A percentile compares a stretch with the other conserved stretches of the same genome.
Conservation (phyloP, 345 rosid species). For the Nasturtium officinale region DNA sequence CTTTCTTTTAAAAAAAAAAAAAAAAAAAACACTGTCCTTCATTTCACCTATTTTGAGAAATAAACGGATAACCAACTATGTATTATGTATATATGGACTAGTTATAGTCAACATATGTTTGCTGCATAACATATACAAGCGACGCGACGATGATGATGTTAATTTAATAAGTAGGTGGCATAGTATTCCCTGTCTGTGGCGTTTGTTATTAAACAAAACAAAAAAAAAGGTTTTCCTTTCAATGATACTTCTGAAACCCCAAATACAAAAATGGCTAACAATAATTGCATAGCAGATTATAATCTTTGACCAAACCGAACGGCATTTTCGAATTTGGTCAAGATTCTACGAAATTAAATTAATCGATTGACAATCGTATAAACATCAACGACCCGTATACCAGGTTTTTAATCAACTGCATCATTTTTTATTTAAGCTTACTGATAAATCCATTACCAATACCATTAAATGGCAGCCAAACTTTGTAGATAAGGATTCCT, state of each 20-base stretch:
- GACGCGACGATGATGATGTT: conserved; percentile 9
- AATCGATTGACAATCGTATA: background rate
- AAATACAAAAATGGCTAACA: conserved; percentile 20
- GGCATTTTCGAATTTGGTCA: conserved; percentile 13
- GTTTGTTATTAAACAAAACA: background rate
- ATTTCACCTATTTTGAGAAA: background rate
- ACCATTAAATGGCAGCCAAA: conserved; percentile 19
- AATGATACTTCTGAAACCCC: conserved; percentile 9
- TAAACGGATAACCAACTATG: background rate
- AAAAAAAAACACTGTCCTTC: background rate
- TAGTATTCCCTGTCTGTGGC: conserved; percentile 41
- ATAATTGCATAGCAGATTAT: conserved; percentile 24
- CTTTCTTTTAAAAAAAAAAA: no score
- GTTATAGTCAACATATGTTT: background rate
- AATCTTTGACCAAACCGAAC: conserved; percentile 24
- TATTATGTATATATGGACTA: background rate
- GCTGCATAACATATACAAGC: background rate
- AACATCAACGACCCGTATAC: background rate
- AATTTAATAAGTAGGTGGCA: conserved; percentile 29
- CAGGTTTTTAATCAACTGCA: background rate
- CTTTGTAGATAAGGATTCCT: conserved; percentile 41
- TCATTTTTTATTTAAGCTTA: background rate
- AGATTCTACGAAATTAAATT: background rate
- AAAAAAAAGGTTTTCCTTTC: background rate
- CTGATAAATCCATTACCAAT: conserved; percentile 4